Base-by-base conservation (phyloP, 805 yeast genomes). In the Nakazawaea ambrosiae region DNA sequence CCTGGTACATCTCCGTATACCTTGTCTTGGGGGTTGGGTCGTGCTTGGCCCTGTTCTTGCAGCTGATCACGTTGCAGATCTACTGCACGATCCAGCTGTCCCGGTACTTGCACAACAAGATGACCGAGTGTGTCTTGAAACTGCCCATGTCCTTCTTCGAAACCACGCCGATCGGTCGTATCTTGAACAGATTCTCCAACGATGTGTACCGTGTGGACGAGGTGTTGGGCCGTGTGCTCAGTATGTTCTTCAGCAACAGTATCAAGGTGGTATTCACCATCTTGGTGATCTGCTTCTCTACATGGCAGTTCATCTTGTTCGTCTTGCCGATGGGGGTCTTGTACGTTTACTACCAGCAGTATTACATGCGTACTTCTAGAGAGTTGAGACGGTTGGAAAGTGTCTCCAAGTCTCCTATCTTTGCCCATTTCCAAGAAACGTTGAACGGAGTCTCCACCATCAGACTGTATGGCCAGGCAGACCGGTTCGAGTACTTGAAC, bases 81-180 rank as follows among this genome's bases (percentile, higher is more conserved):
- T 69, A 54, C 44, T 64, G 75, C 46, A 64, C 76, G 4, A 55
- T 75, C 9, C 65, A 62, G 43, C 80, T 73, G 2, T 65, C 79
- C 0, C 61, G 55, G 16, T 51, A 50, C 7, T 53, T 75, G 31
- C 81, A 75, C 47, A 68, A 65, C 41, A 48, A 50, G 17, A 71
- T 75, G 78, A 72, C 73, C 0, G 39, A 33, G 10, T 50, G 62
- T 41, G 87, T 84, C 4, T 58, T 85, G 39, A 67, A 84, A 46
- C 86, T 90, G 0, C 94, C 94, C 40, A 85, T 84, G 94, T 66
- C 81, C 14, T 84, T 84, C 57, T 84, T 84, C 50, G 95, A 84
- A 55, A 81, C 92, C 4, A 84, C 95, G 0, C 95, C 94, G 37
- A 75, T 83, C 44, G 95, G 95, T 24, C 70, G 95, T 58, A 73